phyloP scores from a whole-genome alignment of 768 basidiomycete genomes.

The Gymnopilus junonius region DNA sequence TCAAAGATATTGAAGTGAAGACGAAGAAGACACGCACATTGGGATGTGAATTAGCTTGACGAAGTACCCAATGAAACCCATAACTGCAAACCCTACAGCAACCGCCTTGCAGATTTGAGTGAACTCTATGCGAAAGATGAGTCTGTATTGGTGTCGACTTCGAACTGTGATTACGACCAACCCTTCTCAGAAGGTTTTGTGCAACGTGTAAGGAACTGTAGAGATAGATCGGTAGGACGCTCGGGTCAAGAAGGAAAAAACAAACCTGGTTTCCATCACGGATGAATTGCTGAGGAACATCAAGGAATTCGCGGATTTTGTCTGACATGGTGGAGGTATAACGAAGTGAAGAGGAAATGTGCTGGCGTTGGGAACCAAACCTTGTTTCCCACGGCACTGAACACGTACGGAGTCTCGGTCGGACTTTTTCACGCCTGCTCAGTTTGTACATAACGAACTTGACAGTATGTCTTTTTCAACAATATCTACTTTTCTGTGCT shows the following conservation, averaged over 20 bases:
- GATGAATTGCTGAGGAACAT: conserved; percentile 90
- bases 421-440: conserved; percentile 10
- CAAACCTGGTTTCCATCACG: conserved; percentile 92
- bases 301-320: conserved; percentile 87
- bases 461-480: conserved; percentile 13
- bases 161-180: conserved; percentile 35
- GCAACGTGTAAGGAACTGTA: conserved; percentile 93
- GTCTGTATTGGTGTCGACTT: not conserved
- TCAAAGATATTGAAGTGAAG: conserved; percentile 1
- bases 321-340: conserved; percentile 73
- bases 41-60: conserved; percentile 99
- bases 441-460: conserved; percentile 8
- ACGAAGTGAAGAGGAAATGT: conserved; percentile 26
- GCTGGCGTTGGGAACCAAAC: conserved; percentile 35
- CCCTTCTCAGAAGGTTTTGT: conserved; percentile 97
- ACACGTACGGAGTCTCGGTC: conserved; percentile 30
- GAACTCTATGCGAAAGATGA: conserved; percentile 70
- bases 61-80: conserved; percentile 99
- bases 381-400: conserved; percentile 36
- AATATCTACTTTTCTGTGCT: conserved; percentile 16
- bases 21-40: conserved; percentile 66
- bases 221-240: conserved; percentile 2
- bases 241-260: conserved; percentile 3
- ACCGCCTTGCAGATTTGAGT: conserved; percentile 94
- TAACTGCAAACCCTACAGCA: conserved; percentile 95